Evolutionary conservation across 2,329 filamentous ascomycete genomes (phyloP).

Genomic region (Penicillium sp.): DNA sequence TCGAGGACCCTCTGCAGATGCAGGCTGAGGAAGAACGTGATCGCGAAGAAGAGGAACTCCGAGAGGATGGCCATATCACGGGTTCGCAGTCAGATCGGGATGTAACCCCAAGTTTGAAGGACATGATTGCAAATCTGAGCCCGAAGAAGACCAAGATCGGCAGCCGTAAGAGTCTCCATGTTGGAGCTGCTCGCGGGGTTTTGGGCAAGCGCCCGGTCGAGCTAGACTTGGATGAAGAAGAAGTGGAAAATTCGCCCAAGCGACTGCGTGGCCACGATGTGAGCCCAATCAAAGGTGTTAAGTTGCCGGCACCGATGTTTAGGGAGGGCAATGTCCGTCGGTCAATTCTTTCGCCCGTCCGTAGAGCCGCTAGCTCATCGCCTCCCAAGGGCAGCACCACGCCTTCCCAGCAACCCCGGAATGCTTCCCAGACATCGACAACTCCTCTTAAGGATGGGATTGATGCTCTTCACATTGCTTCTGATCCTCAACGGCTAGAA

Average conservation of each 20-base stretch:
- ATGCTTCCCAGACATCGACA: constrained; percentile 39
- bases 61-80: constrained; percentile 55
- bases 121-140: constrained; percentile 74
- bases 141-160: constrained; percentile 68
- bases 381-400: constrained; percentile 48
- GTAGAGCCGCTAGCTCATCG: constrained; percentile 36
- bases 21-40: constrained; percentile 64
- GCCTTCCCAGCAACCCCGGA: constrained; percentile 46
- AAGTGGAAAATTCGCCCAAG: constrained; percentile 57
- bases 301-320: constrained; percentile 65
- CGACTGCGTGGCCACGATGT: constrained; percentile 67
- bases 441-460: constrained; percentile 33
- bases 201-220: constrained; percentile 72
- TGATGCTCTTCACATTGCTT: constrained; percentile 21
- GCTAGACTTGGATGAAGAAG: constrained; percentile 63
- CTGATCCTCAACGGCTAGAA: constrained; percentile 39
- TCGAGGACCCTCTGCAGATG: constrained; percentile 63
- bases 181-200: constrained; percentile 69
- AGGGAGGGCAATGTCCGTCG: constrained; percentile 66
- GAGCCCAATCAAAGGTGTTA: constrained; percentile 74
- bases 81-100: constrained; percentile 55
- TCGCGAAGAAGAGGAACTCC: constrained; percentile 58
- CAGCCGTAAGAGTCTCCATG: constrained; percentile 71
- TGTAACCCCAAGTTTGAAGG: constrained; percentile 64
- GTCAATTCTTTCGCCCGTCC: constrained; percentile 48